These are phyloP conservation scores for Nicotiana knightiana DNA, from an alignment of 257 asterid species.

Conservation along the genomic window DNA sequence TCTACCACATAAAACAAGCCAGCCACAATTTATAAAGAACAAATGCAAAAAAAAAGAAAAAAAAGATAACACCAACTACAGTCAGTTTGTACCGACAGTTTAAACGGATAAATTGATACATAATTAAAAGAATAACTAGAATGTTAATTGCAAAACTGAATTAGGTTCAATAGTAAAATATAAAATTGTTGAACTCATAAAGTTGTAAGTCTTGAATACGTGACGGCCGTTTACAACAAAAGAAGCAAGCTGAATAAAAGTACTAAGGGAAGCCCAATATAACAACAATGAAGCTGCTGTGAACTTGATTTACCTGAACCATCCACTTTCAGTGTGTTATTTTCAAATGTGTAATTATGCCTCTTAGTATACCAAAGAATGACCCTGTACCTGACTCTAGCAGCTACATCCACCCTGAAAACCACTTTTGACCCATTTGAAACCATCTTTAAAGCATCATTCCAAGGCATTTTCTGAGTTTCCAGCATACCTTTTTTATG, in stretches of 20 bases:
- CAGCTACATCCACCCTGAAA: constrained; percentile 49
- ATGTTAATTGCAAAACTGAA: not conserved
- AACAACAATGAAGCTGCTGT: constrained; percentile 3
- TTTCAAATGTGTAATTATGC: constrained; percentile 23
- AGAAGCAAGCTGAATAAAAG: not conserved
- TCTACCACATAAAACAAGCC: not conserved
- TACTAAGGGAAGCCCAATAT: not conserved
- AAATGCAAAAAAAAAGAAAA: not conserved
- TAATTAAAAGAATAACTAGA: not conserved
- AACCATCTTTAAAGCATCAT: constrained; percentile 30
- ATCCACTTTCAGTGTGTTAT: constrained; percentile 42
- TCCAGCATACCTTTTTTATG: constrained; percentile 21
- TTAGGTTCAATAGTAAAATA: not conserved
- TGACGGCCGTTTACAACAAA: not conserved
- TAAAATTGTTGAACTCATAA: not conserved
- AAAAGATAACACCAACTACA: not conserved
- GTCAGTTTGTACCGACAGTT: not conserved
- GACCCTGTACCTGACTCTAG: constrained; percentile 59
- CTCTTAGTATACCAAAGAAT: constrained; percentile 44
- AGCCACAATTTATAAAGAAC: not conserved
- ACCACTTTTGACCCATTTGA: constrained; percentile 32
- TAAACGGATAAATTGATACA: not conserved
- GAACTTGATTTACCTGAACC: constrained; percentile 48
- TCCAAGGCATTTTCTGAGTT: constrained; percentile 51
- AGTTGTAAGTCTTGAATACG: not conserved